These are phyloP conservation scores for Metschnikowia drakensbergensis DNA, from an alignment of 805 yeast genomes.

Conservation along the genomic window DNA sequence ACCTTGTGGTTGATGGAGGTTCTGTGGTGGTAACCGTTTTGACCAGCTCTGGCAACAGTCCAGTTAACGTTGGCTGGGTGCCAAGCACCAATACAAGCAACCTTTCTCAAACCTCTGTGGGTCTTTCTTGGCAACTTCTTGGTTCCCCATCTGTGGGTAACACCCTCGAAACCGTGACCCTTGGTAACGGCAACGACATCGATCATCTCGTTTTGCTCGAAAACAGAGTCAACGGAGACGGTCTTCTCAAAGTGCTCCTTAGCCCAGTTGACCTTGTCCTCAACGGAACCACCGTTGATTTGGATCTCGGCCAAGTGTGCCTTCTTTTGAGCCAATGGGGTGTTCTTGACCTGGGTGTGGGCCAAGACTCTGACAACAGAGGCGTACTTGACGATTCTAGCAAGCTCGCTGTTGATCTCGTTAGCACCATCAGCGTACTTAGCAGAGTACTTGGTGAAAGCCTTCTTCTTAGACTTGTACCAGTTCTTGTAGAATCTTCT, in stretches of 20 bases:
- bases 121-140: slow-evolving; percentile 99
- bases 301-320: slow-evolving; percentile 99
- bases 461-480: slow-evolving; percentile 99
- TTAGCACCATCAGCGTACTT: slow-evolving; percentile 92
- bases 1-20: slow-evolving; percentile 99
- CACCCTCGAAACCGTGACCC: slow-evolving; percentile 99
- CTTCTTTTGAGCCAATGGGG: slow-evolving; percentile 98
- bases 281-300: slow-evolving; percentile 97
- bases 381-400: slow-evolving; percentile 98
- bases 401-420: slow-evolving; percentile 91
- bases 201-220: slow-evolving; percentile 98
- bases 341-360: slow-evolving; percentile 99
- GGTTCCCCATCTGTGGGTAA: slow-evolving; percentile 99
- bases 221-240: slow-evolving; percentile 90
- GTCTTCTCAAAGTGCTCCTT: slow-evolving; percentile 99
- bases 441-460: slow-evolving; percentile 99
- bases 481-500: slow-evolving; percentile 99
- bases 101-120: slow-evolving; percentile 99
- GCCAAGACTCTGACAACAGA: slow-evolving; percentile 97
- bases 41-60: slow-evolving; percentile 99
- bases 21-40: slow-evolving; percentile 99
- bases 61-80: slow-evolving; percentile 99
- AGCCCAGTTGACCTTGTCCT: slow-evolving; percentile 99
- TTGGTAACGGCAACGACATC: slow-evolving; percentile 99
- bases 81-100: slow-evolving; percentile 99